These are phyloP conservation scores for Gossypium australe DNA, from an alignment of 345 rosid genomes.

Conservation along the genomic window DNA sequence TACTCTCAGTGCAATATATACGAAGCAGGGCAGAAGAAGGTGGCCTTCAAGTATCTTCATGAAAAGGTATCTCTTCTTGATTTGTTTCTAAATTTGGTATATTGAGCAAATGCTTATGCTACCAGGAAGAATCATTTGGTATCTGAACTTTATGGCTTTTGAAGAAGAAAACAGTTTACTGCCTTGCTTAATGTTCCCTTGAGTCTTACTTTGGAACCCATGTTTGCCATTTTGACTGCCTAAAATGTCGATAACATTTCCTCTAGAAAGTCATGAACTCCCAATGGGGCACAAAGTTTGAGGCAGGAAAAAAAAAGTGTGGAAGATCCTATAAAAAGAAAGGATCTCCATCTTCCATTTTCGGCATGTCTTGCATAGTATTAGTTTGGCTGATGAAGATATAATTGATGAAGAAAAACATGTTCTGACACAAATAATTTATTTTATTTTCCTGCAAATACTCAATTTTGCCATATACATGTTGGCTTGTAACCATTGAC, in stretches of 20 bases:
- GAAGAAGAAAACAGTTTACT: not conserved
- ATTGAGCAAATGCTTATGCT: too few relatives aligned
- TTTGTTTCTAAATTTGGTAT: not conserved
- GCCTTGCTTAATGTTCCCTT: not conserved
- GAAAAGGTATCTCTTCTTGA: slow-evolving; percentile 50
- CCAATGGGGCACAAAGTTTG: not conserved
- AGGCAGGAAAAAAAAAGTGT: not conserved
- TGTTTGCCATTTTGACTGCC: not conserved
- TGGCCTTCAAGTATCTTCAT: slow-evolving; percentile 74
- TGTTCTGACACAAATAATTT: too few relatives aligned
- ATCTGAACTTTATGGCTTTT: too few relatives aligned
- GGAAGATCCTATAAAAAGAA: not conserved
- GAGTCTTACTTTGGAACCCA: not conserved
- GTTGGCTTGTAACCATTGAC: not conserved
- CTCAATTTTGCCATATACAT: not conserved
- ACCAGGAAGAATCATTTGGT: too few relatives aligned
- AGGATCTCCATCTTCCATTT: not conserved
- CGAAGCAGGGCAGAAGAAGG: slow-evolving; percentile 89
- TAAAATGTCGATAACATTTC: not conserved
- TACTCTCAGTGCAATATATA: slow-evolving; percentile 91
- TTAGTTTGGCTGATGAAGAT: not conserved
- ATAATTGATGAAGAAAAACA: not conserved
- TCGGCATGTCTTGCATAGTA: not conserved
- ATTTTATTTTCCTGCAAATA: not conserved
- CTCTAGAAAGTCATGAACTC: not conserved